Conservation (phyloP, 257 asterid species). For the Solanum pennellii region DNA sequence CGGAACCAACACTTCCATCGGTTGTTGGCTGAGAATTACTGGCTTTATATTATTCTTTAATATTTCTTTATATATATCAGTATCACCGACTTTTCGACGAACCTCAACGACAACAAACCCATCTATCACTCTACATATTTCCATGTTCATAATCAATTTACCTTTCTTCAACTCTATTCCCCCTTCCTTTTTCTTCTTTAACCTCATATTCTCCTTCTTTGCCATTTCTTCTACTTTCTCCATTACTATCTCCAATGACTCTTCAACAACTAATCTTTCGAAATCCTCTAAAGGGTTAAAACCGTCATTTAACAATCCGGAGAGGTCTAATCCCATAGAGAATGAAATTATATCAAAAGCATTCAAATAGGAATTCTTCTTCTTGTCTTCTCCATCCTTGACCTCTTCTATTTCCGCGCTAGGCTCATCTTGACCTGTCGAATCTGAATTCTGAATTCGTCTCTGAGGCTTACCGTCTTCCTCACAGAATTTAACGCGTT, state of each 20-base stretch:
- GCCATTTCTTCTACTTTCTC: constrained; percentile 44
- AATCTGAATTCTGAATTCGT: background rate
- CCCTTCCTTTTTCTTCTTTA: constrained; percentile 36
- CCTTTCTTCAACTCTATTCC: constrained; percentile 54
- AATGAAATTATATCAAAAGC: constrained; percentile 80
- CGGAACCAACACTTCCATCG: background rate
- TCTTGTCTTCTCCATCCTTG: constrained; percentile 27
- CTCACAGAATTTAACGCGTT: constrained; percentile 7
- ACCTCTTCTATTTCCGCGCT: background rate
- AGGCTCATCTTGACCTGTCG: background rate
- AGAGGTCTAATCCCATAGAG: constrained; percentile 61
- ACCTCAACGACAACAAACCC: constrained; percentile 51
- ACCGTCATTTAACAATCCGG: constrained; percentile 42
- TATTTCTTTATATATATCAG: constrained; percentile 21
- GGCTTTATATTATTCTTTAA: constrained; percentile 49
- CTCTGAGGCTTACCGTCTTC: constrained; percentile 1
- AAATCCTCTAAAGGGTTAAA: constrained; percentile 23
- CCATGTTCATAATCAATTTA: constrained; percentile 34
- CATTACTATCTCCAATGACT: constrained; percentile 39
- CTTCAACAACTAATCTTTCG: constrained; percentile 42
- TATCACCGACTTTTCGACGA: constrained; percentile 41
- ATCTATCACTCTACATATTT: constrained; percentile 42
- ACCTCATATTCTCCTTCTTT: constrained; percentile 23
- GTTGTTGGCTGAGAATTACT: constrained; percentile 12
- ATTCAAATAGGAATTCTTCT: constrained; percentile 22